Percentiles rank a stretch among this genome's conserved stretches.
These are phyloP conservation scores for Sorghum bicolor DNA, from an alignment of 176 grass and related monocot genomes.

Conservation along the genomic window DNA sequence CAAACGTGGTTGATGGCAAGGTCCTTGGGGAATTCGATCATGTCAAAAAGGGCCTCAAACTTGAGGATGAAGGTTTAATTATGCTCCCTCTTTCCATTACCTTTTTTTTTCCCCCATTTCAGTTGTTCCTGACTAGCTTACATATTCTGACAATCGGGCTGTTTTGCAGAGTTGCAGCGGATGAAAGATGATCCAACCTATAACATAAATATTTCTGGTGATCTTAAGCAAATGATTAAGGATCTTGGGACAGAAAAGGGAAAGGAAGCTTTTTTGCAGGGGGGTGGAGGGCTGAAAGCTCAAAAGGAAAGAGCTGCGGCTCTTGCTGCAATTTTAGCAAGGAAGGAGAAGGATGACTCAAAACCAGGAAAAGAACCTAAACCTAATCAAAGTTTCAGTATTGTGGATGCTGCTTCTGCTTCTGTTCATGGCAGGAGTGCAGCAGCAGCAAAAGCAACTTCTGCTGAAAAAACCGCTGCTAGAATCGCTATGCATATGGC, in stretches of 20 bases:
- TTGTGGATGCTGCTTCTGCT: constrained; percentile 98
- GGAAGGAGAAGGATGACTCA: constrained; percentile 53
- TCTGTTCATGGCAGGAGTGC: constrained; percentile 92
- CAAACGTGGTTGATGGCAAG: constrained; percentile 83
- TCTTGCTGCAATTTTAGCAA: constrained; percentile 60
- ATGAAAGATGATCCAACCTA: constrained; percentile 95
- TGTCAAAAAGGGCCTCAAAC: constrained; percentile 89
- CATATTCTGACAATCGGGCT: neutral
- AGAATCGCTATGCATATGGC: constrained; percentile 92
- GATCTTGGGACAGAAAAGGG: constrained; percentile 97
- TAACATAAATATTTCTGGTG: constrained; percentile 94
- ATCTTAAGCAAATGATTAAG: constrained; percentile 95
- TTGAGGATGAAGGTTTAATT: constrained; percentile 87
- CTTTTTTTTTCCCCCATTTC: neutral
- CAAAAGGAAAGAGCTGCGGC: constrained; percentile 91
- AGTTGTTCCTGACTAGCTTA: constrained; percentile 18
- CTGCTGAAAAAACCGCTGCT: constrained; percentile 87
- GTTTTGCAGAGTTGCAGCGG: constrained; percentile 60
- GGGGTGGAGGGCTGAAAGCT: constrained; percentile 89
- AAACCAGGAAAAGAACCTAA: constrained; percentile 66
- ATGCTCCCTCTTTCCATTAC: neutral
- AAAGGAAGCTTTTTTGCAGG: constrained; percentile 74
- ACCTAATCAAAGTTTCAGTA: constrained; percentile 69
- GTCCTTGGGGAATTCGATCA: constrained; percentile 86
- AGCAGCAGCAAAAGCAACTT: constrained; percentile 78